These are phyloP conservation scores for Cardamine resedifolia DNA, from an alignment of 345 rosid genomes.

Conservation along the genomic window DNA sequence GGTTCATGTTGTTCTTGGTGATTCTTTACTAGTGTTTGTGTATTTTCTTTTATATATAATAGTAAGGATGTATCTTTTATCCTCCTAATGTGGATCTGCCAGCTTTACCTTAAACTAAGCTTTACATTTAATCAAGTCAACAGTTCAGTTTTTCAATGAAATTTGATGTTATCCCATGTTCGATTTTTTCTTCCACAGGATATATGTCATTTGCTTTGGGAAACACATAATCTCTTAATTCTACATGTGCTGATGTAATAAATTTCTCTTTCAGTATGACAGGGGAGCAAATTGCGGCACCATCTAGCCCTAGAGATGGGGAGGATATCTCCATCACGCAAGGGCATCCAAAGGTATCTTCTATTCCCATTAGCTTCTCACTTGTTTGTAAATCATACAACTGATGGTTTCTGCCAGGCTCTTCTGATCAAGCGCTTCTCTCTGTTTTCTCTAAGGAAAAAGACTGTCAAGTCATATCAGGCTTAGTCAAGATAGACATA, in stretches of 20 bases:
- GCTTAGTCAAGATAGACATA: constrained; percentile 15
- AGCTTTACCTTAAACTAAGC: constrained; percentile 7
- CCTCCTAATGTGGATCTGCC: constrained; percentile 21
- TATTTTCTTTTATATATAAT: neutral
- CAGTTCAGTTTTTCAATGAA: neutral
- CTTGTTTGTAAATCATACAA: constrained; percentile 8
- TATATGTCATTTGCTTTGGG: constrained; percentile 24
- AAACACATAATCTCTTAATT: constrained; percentile 18
- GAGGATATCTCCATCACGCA: constrained; percentile 59
- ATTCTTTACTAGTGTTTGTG: neutral
- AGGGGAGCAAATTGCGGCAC: constrained; percentile 76
- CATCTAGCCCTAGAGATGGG: constrained; percentile 91
- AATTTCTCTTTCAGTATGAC: constrained; percentile 76
- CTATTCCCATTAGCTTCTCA: constrained; percentile 9
- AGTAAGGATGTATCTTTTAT: neutral
- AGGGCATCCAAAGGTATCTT: constrained; percentile 64
- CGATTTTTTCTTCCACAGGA: neutral
- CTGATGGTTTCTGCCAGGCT: constrained; percentile 4
- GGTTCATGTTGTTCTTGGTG: neutral
- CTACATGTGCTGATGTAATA: constrained; percentile 29
- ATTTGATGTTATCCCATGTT: constrained; percentile 8
- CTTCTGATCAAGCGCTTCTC: constrained; percentile 5
- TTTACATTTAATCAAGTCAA: constrained; percentile 6
- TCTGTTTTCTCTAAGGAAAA: neutral
- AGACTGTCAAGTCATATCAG: neutral